Conservation (phyloP, 352 stramenopile species). For the Phytophthora hibernalis region DNA sequence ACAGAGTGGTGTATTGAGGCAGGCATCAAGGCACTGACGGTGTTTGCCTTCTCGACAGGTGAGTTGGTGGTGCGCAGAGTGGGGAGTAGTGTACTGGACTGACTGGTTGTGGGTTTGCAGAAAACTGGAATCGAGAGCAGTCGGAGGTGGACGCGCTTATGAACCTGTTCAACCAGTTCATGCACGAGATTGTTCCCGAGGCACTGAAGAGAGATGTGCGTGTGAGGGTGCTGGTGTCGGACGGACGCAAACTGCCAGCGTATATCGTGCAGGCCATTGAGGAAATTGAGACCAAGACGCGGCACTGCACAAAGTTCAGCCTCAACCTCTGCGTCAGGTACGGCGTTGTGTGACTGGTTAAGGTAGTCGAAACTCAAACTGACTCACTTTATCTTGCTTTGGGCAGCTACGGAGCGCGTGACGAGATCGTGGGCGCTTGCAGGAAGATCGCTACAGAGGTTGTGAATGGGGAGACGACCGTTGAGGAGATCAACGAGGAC, state of each 20-base stretch:
- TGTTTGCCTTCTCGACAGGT: constrained; percentile 96
- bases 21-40: constrained; percentile 91
- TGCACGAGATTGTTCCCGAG: constrained; percentile 93
- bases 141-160: constrained; percentile 93
- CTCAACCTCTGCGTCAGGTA: constrained; percentile 90
- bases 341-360: background rate
- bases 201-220: constrained; percentile 91
- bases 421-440: constrained; percentile 95
- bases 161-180: constrained; percentile 95
- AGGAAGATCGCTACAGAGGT: constrained; percentile 91
- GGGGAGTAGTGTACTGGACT: background rate
- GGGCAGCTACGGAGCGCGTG: constrained; percentile 94
- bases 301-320: constrained; percentile 78
- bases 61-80: background rate
- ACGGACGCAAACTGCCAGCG: constrained; percentile 70
- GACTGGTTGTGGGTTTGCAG: constrained; percentile 31
- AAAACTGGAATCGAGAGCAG: constrained; percentile 95
- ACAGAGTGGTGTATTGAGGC: constrained; percentile 96
- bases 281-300: constrained; percentile 90
- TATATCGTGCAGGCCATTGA: constrained; percentile 77
- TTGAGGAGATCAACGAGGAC: constrained; percentile 84
- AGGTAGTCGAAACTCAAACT: constrained; percentile 4
- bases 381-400: constrained; percentile 34
- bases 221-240: constrained; percentile 91
- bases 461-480: constrained; percentile 54